These are phyloP conservation scores for Combretum micranthum DNA, from an alignment of 345 rosid genomes.

Conservation along the genomic window DNA sequence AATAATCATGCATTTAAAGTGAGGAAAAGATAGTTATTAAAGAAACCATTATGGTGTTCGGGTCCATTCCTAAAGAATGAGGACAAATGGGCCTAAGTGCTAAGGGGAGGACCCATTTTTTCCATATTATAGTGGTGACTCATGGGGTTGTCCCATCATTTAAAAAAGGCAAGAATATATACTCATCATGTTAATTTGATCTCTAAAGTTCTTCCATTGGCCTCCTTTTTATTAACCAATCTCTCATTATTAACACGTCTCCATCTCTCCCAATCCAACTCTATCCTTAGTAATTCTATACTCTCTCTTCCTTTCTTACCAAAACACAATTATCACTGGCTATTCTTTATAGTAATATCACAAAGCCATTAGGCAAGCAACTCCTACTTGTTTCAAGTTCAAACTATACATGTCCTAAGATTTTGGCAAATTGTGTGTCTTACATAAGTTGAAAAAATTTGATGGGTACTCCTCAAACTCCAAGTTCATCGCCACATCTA, in stretches of 20 bases:
- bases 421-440: too few relatives aligned
- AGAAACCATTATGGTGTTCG: constrained; percentile 10
- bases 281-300: constrained; percentile 5
- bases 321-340: not conserved
- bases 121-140: constrained; percentile 26
- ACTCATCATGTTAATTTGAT: constrained; percentile 21
- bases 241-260: constrained; percentile 6
- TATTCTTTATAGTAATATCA: too few relatives aligned
- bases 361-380: too few relatives aligned
- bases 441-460: constrained; percentile 3
- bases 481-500: constrained; percentile 48
- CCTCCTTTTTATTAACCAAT: constrained; percentile 14
- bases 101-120: constrained; percentile 30
- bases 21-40: not conserved
- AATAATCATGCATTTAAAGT: not conserved
- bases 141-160: constrained; percentile 37
- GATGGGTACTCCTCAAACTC: constrained; percentile 65
- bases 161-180: constrained; percentile 19
- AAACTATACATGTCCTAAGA: too few relatives aligned
- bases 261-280: constrained; percentile 9
- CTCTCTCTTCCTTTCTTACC: constrained; percentile 2
- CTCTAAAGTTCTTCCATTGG: constrained; percentile 15
- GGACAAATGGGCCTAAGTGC: constrained; percentile 21
- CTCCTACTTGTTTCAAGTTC: too few relatives aligned
- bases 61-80: constrained; percentile 18